Evolutionary conservation across 1,284 basidiomycete species (phyloP), one percentile per base, ranked within the genome.

Genomic region (Ganoderma sinense): DNA sequence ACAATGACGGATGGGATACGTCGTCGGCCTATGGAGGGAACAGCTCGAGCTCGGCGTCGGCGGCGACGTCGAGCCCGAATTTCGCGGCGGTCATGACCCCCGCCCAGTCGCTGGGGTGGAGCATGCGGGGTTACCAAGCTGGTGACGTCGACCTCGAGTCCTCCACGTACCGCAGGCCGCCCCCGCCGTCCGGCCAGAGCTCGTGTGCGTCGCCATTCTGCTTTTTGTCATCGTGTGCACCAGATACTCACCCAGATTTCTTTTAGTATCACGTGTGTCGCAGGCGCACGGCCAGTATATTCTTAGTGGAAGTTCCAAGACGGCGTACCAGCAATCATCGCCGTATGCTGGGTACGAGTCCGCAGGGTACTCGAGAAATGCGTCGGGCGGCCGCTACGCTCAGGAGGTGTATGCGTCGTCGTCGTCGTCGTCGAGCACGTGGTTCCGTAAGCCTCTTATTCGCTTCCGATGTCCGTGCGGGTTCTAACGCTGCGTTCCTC

Each of bases 1-100:
- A 70, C 31, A 65, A 39, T 53, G 73, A 74, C 53, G 36, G 64
- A 23, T 74, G 73, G 73, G 73, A 74, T 51, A 65, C 65, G 41
- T 69, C 70, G 4, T 71, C 68, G 6, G 70, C 41, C 0, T 73
- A 73, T 61, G 72, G 65, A n/a, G 69, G 67, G 14, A 64, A 65
- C 62, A 59, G 59, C 31, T 67, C 72, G 13, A 65, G 64, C 13
- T 58, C 69, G 36, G 53, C 31, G 18, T 56, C 66, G 20, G 53
- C 55, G 8, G n/a, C 63, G 45, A 45, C 68, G 55, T 56, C 59
- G 29, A 71, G 70, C 43, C 67, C 69, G 5, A 67, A 64, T 36
- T 78, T 78, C 67, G 69, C 71, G 61, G 65, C 74, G 16, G 71
- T 76, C 69, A 73, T 75, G 73, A 78, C 76, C 14, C 76, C 76